Conservation (phyloP, 2,329 filamentous ascomycete genomes). For the Neonectria magnoliae region DNA sequence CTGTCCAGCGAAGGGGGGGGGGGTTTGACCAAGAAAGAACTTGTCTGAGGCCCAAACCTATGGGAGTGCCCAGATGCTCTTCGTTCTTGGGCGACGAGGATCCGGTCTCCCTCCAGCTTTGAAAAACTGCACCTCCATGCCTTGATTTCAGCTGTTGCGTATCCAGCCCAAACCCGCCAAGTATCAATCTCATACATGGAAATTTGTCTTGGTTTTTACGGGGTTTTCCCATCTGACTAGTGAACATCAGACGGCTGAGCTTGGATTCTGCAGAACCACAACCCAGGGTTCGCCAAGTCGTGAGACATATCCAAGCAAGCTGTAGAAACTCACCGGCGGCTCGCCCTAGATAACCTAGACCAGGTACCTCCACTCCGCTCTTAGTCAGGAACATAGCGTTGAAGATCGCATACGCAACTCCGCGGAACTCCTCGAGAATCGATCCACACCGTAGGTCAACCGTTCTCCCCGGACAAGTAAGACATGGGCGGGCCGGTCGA, state of each 20-base stretch:
- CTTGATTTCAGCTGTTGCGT: neutral
- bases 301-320: too few species aligned
- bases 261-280: neutral
- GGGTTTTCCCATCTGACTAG: neutral
- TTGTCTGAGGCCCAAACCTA: neutral
- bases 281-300: neutral
- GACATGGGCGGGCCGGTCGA: neutral
- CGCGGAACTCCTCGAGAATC: neutral
- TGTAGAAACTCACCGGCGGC: too few species aligned
- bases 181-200: neutral
- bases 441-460: neutral
- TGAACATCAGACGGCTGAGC: neutral
- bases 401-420: neutral
- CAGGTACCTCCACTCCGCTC: neutral
- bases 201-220: neutral
- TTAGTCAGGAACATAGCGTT: neutral
- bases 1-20: too few species aligned
- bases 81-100: neutral
- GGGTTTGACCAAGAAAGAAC: neutral
- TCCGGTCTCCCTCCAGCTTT: neutral
- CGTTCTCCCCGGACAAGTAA: neutral
- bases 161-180: neutral
- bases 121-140: neutral
- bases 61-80: neutral
- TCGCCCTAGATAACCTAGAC: too few species aligned